A percentile compares a stretch with the other conserved stretches of the same genome.
phyloP scores from a whole-genome alignment of 306 rosid species.

The Calophaca sinica region DNA sequence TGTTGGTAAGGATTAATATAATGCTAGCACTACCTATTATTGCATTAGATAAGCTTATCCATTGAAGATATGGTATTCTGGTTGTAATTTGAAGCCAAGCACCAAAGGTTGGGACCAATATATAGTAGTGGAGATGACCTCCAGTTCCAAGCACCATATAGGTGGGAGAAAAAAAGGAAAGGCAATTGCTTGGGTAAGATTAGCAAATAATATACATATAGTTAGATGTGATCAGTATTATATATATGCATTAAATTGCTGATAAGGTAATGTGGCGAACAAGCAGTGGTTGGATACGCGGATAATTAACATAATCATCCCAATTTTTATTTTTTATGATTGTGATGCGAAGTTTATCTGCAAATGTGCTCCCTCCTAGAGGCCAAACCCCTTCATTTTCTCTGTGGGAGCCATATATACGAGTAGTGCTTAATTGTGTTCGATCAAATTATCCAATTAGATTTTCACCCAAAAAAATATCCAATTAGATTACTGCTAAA shows the following conservation, averaged over 20 bases:
- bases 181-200: constrained; percentile 11
- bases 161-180: background rate
- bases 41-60: too few relatives aligned
- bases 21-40: background rate
- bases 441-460: background rate
- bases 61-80: background rate
- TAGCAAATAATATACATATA: background rate
- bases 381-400: background rate
- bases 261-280: constrained; percentile 6
- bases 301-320: constrained; percentile 20
- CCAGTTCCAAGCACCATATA: constrained; percentile 16
- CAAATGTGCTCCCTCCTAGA: background rate
- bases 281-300: constrained; percentile 13
- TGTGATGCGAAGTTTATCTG: constrained; percentile 53
- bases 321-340: constrained; percentile 24
- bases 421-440: background rate
- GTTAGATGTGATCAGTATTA: constrained; percentile 17
- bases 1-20: background rate
- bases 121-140: background rate
- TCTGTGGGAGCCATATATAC: background rate
- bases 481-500: background rate
- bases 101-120: too few relatives aligned
- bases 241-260: constrained; percentile 14
- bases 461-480: background rate
- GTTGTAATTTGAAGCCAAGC: background rate